A percentile compares a stretch with the other conserved stretches of the same genome.
These are phyloP conservation scores for Pythium pyrilobum DNA, from an alignment of 352 stramenopile species.

Conservation along the genomic window DNA sequence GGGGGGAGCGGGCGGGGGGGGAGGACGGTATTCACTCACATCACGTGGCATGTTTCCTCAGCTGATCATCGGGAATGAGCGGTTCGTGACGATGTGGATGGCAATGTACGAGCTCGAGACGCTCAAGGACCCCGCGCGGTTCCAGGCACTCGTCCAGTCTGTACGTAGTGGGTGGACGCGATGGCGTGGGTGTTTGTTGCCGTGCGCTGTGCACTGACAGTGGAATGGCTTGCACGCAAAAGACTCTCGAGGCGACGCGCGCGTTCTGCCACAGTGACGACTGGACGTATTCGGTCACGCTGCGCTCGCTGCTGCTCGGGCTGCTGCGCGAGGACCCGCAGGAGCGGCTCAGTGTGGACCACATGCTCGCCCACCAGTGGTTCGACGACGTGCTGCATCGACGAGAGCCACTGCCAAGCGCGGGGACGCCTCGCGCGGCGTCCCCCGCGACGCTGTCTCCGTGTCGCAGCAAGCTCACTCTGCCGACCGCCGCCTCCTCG, in stretches of 20 bases:
- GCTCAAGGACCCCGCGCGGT: constrained; percentile 56
- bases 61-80: constrained; percentile 66
- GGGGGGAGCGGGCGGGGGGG: too few relatives aligned
- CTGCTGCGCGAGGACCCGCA: constrained; percentile 35
- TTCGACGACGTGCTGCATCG: constrained; percentile 13
- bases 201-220: too few relatives aligned
- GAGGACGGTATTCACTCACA: too few relatives aligned
- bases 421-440: background rate
- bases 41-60: too few relatives aligned
- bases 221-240: too few relatives aligned
- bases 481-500: background rate
- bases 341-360: constrained; percentile 35
- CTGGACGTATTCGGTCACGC: constrained; percentile 43
- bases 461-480: background rate
- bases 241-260: constrained; percentile 26
- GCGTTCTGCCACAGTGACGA: constrained; percentile 30
- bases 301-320: constrained; percentile 35
- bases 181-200: background rate
- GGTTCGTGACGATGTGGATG: constrained; percentile 87
- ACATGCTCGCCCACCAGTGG: constrained; percentile 51
- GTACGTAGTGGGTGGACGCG: constrained; percentile 14
- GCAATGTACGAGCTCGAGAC: constrained; percentile 69
- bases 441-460: background rate
- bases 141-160: constrained; percentile 30
- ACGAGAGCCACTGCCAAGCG: background rate